Evolutionary conservation across 2,329 filamentous ascomycete species (phyloP).

Genomic region (Scorias spongiosa): DNA sequence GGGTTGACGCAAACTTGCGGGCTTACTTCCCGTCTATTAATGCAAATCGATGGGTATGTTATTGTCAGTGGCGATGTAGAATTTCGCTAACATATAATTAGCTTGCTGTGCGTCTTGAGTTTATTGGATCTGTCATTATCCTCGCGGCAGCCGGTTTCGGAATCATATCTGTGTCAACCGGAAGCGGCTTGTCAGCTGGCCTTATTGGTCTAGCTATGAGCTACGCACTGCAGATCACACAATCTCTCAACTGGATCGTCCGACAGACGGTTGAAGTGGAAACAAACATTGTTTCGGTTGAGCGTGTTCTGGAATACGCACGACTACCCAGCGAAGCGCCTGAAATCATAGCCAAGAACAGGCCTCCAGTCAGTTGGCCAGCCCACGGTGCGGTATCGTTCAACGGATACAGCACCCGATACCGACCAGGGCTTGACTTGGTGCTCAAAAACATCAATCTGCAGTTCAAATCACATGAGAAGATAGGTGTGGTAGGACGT

Average conservation of each 20-base stretch:
- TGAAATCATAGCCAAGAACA: slow-evolving; percentile 76
- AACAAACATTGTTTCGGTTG: slow-evolving; percentile 98
- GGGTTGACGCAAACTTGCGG: slow-evolving; percentile 82
- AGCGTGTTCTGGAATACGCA: slow-evolving; percentile 93
- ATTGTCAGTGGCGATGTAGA: background rate
- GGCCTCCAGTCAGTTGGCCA: slow-evolving; percentile 84
- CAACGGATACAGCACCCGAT: slow-evolving; percentile 85
- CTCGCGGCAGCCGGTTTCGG: slow-evolving; percentile 69
- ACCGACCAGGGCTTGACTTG: slow-evolving; percentile 75
- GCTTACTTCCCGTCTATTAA: slow-evolving; percentile 95
- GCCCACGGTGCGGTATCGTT: slow-evolving; percentile 77
- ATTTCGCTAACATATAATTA: background rate
- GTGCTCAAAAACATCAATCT: slow-evolving; percentile 87
- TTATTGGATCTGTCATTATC: slow-evolving; percentile 90
- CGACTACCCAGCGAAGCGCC: slow-evolving; percentile 82
- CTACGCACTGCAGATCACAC: slow-evolving; percentile 91
- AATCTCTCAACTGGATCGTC: slow-evolving; percentile 97
- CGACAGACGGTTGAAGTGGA: slow-evolving; percentile 98
- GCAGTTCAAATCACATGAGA: slow-evolving; percentile 89
- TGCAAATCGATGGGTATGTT: slow-evolving; percentile 54
- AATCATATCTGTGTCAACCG: slow-evolving; percentile 61
- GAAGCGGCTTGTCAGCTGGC: slow-evolving; percentile 50
- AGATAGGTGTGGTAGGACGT: slow-evolving; percentile 91
- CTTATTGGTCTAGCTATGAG: slow-evolving; percentile 90
- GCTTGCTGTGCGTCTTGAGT: slow-evolving; percentile 82